Conservation (phyloP, 73 alveolate genomes). For the Paramecium caudatum region DNA sequence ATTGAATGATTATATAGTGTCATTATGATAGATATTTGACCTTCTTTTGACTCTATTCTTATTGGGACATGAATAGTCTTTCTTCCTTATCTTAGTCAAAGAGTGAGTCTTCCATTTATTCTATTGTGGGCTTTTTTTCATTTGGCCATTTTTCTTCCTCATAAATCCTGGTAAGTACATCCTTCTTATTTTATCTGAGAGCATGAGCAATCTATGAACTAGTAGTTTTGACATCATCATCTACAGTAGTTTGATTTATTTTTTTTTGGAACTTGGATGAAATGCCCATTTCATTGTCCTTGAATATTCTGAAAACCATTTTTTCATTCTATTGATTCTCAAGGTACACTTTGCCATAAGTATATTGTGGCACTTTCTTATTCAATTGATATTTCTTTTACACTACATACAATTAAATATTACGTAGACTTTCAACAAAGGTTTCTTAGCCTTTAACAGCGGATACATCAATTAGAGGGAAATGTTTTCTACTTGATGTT, state of each 20-base stretch:
- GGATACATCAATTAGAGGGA: neutral
- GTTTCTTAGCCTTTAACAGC: neutral
- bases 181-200: neutral
- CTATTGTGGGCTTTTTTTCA: neutral
- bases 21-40: too few species aligned
- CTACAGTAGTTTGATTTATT: neutral
- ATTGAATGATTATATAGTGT: too few species aligned
- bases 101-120: neutral
- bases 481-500: neutral
- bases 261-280: neutral
- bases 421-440: neutral
- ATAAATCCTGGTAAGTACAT: neutral
- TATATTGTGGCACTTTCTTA: neutral
- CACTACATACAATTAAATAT: neutral
- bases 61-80: neutral
- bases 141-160: neutral
- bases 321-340: neutral
- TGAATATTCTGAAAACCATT: neutral
- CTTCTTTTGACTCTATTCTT: too few species aligned
- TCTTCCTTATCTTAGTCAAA: neutral
- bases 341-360: neutral
- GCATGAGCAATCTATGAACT: constrained; percentile 37
- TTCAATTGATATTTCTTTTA: constrained; percentile 1
- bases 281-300: neutral
- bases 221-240: constrained; percentile 9